Percentiles rank a stretch among this genome's conserved stretches.
Evolutionary conservation across 441 rosid species (phyloP).

Genomic region (Corymbia calophylla): DNA sequence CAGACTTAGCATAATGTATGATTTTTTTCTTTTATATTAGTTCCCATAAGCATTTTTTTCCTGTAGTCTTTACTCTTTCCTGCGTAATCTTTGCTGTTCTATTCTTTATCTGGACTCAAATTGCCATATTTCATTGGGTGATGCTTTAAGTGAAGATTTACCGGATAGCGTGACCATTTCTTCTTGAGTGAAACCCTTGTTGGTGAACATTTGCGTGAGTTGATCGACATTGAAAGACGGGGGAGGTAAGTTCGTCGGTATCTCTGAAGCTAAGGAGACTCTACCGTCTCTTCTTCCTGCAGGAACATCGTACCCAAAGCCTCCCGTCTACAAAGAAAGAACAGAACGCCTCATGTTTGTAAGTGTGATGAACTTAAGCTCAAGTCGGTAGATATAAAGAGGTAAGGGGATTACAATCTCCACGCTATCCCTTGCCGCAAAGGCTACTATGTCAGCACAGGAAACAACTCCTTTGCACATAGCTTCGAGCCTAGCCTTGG

Average conservation of each 20-base stretch:
- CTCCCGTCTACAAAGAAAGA: constrained; percentile 22
- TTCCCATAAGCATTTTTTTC: not conserved
- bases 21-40: not conserved
- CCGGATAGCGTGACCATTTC: constrained; percentile 53
- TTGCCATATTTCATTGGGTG: not conserved
- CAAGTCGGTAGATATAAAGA: not conserved
- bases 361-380: not conserved
- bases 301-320: constrained; percentile 35
- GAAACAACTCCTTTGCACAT: constrained; percentile 32
- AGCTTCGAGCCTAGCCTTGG: constrained; percentile 30
- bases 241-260: constrained; percentile 20
- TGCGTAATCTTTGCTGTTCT: not conserved
- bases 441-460: constrained; percentile 48
- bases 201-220: constrained; percentile 26
- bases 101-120: not conserved
- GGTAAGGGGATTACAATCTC: constrained; percentile 15
- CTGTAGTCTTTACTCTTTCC: not conserved
- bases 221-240: constrained; percentile 26
- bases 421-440: constrained; percentile 45
- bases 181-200: constrained; percentile 35
- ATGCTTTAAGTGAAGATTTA: not conserved
- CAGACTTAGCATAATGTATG: not conserved
- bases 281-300: constrained; percentile 51
- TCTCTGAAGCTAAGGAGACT: constrained; percentile 26
- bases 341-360: not conserved